Percentiles rank a stretch among this genome's conserved stretches.
Conservation (phyloP, 176 grass and related monocot species). For the Ananas comosus region DNA sequence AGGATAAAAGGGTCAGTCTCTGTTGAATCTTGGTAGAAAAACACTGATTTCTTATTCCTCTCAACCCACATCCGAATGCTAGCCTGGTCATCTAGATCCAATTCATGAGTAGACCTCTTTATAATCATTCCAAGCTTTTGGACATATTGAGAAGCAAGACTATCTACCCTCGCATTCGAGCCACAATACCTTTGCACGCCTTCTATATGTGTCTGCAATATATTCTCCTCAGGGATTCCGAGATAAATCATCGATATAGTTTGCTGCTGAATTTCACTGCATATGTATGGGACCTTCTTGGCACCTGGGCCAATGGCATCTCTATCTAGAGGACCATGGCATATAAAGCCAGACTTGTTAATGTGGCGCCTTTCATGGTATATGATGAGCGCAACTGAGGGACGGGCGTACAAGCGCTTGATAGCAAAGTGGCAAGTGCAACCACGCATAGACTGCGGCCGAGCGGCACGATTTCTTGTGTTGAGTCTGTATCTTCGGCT, state of each 20-base stretch:
- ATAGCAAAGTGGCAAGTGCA: conserved; percentile 83
- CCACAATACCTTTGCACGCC: conserved; percentile 72
- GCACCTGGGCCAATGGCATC: conserved; percentile 82
- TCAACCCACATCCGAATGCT: conserved; percentile 90
- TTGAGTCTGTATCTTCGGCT: conserved; percentile 76
- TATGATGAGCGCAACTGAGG: conserved; percentile 59
- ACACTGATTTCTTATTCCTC: conserved; percentile 78
- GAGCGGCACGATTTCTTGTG: conserved; percentile 72
- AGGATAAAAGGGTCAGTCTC: conserved; percentile 69
- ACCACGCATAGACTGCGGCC: conserved; percentile 84
- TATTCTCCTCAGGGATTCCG: conserved; percentile 82
- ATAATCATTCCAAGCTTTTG: conserved; percentile 97
- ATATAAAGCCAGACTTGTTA: conserved; percentile 72
- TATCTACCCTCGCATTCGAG: conserved; percentile 48
- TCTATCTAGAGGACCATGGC: conserved; percentile 71
- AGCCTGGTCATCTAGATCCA: conserved; percentile 78
- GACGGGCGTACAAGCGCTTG: conserved; percentile 61
- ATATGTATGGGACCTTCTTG: conserved; percentile 64
- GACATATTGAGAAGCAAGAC: conserved; percentile 66
- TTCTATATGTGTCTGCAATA: conserved; percentile 74
- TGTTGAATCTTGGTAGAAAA: conserved; percentile 74
- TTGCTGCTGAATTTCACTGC: conserved; percentile 83
- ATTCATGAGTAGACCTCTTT: conserved; percentile 84
- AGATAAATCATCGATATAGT: conserved; percentile 93
- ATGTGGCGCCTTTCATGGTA: conserved; percentile 82